A percentile compares a stretch with the other conserved stretches of the same genome.
phyloP scores from a whole-genome alignment of 768 basidiomycete genomes.

The Auricularia sp. region DNA sequence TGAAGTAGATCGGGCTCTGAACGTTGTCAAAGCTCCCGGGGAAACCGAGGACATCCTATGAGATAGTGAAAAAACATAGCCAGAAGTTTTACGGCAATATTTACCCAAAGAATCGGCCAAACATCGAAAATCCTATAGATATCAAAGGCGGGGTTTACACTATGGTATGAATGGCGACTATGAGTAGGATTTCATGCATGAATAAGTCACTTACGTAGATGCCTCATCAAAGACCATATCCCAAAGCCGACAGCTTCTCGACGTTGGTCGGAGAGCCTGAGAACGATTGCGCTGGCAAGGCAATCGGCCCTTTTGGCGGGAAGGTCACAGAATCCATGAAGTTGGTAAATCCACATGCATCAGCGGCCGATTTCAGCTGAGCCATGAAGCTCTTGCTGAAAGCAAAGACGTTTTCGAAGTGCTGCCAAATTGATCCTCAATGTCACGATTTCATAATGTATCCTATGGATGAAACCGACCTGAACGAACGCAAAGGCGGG shows the following conservation, averaged over 20 bases:
- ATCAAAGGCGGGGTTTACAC: slow-evolving; percentile 66
- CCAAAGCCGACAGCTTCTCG: slow-evolving; percentile 57
- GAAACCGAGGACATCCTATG: slow-evolving; percentile 79
- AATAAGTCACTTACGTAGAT: not conserved
- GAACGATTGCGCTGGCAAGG: slow-evolving; percentile 31
- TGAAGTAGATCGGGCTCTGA: slow-evolving; percentile 50
- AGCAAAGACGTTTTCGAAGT: slow-evolving; percentile 58
- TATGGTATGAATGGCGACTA: slow-evolving; percentile 14
- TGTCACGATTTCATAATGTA: not conserved
- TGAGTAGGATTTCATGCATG: too few species aligned
- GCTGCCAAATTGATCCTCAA: slow-evolving; percentile 25
- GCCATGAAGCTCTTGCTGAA: slow-evolving; percentile 60
- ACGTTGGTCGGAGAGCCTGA: slow-evolving; percentile 40
- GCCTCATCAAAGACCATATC: slow-evolving; percentile 53
- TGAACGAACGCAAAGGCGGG: slow-evolving; percentile 61
- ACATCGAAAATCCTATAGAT: slow-evolving; percentile 68
- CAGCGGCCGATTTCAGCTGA: slow-evolving; percentile 43
- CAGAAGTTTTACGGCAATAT: not conserved
- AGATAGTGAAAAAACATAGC: slow-evolving; percentile 18
- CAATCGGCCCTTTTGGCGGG: slow-evolving; percentile 57
- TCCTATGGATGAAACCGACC: not conserved
- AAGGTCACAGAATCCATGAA: slow-evolving; percentile 51
- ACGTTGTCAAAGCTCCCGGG: slow-evolving; percentile 31
- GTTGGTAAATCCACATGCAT: slow-evolving; percentile 49
- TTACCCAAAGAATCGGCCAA: slow-evolving; percentile 10